A percentile compares a stretch with the other conserved stretches of the same genome.
Evolutionary conservation across 306 rosid species (phyloP).

Genomic region (Prunus salicina): DNA sequence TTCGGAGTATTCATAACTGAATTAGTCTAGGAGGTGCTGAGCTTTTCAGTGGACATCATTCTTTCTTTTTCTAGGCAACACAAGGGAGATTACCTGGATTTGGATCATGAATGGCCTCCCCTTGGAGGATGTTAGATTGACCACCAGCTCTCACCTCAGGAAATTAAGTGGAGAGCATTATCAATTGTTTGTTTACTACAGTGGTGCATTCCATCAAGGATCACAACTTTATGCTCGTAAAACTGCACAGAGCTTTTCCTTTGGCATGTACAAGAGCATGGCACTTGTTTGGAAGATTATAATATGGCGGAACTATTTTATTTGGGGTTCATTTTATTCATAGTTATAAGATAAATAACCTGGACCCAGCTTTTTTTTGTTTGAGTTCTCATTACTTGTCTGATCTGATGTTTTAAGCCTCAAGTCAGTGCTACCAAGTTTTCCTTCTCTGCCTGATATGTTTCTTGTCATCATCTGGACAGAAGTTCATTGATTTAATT

Average conservation of each 20-base stretch:
- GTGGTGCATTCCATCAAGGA: neutral
- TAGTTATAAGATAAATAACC: neutral
- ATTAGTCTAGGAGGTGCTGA: neutral
- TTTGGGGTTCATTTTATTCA: neutral
- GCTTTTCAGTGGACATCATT: neutral
- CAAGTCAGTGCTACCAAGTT: neutral
- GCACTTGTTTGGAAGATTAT: neutral
- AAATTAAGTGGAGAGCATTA: neutral
- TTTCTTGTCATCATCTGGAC: neutral
- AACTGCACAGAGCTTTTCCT: neutral
- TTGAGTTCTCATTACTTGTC: neutral
- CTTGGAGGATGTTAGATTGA: neutral
- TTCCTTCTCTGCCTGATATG: neutral
- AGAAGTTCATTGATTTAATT: neutral
- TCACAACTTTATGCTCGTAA: neutral
- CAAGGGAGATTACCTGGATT: neutral
- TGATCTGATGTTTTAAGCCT: neutral
- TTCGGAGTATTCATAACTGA: neutral
- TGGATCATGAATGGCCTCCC: neutral
- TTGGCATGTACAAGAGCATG: neutral
- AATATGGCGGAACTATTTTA: neutral
- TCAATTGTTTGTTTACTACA: neutral
- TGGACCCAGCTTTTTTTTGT: neutral
- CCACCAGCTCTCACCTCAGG: neutral
- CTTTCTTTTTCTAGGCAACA: neutral